Conservation (phyloP, 305 asterid species). For the Solanum chacoense region DNA sequence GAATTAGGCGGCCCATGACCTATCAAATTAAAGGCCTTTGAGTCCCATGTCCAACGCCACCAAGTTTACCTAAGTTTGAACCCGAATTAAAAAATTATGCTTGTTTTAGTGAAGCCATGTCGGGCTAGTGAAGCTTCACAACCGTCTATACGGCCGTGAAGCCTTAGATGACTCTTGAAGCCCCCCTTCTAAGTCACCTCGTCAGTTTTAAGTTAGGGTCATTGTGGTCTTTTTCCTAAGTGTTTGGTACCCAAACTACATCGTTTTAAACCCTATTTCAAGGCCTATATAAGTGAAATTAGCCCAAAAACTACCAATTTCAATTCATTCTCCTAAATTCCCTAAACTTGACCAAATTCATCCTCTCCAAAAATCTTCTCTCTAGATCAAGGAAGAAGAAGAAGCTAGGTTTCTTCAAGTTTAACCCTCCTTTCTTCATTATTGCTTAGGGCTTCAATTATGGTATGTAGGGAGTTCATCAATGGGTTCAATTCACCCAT, state of each 20-base stretch:
- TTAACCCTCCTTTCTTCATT: too few species aligned
- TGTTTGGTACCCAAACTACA: neutral
- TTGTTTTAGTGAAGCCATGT: neutral
- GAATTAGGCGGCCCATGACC: neutral
- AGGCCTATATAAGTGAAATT: neutral
- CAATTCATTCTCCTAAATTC: neutral
- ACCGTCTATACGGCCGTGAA: neutral
- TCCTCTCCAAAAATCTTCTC: neutral
- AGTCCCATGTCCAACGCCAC: neutral
- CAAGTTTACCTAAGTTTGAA: neutral
- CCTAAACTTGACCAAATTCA: neutral
- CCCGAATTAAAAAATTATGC: neutral
- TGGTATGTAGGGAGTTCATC: neutral
- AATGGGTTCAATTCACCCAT: neutral
- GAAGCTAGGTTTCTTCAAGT: neutral
- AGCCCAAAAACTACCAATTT: neutral
- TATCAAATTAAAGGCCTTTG: neutral
- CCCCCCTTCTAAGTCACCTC: neutral
- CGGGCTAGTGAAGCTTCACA: neutral
- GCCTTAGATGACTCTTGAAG: neutral
- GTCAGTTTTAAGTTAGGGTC: neutral
- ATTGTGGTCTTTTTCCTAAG: neutral
- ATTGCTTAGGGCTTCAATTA: neutral
- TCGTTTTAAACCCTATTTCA: too few species aligned
- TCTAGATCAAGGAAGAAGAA: neutral